A percentile compares a stretch with the other conserved stretches of the same genome.
phyloP scores from a whole-genome alignment of 2,329 filamentous ascomycete genomes.

The Teratosphaeria zuluensis region DNA sequence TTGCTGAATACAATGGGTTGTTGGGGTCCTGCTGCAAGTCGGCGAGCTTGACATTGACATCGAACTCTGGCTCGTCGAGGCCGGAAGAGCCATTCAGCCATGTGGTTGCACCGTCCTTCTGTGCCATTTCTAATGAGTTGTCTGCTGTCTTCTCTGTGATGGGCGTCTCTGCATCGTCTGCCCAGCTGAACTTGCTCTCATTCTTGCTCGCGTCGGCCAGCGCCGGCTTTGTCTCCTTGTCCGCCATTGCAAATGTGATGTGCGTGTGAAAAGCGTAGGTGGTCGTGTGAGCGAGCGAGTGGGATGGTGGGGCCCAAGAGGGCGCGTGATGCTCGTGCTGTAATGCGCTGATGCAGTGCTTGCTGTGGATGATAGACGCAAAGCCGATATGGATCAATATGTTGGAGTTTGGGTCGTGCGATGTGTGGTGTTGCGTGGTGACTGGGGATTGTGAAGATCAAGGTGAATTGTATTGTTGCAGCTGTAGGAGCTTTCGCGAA shows the following conservation, averaged over 20 bases:
- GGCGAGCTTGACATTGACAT: conserved; percentile 86
- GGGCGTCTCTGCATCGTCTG: conserved; percentile 22
- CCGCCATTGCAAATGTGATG: conserved; percentile 9
- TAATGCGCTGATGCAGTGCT: not conserved
- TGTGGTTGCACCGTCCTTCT: conserved; percentile 2
- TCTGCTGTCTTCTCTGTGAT: conserved; percentile 15
- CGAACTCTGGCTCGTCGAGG: conserved; percentile 62
- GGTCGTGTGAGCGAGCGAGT: not conserved
- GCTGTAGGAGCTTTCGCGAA: not conserved
- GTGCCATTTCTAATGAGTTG: not conserved
- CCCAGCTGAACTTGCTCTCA: conserved; percentile 22
- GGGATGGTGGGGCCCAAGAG: not conserved
- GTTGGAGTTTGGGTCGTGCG: not conserved
- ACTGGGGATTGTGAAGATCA: not conserved
- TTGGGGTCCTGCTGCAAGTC: conserved; percentile 79
- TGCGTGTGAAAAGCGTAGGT: not conserved
- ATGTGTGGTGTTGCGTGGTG: not conserved
- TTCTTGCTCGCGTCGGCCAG: not conserved
- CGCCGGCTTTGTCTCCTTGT: conserved; percentile 6
- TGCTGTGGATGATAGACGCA: not conserved
- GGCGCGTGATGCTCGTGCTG: not conserved
- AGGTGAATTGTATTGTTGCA: not conserved
- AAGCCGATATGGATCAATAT: not conserved
- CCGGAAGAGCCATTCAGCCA: conserved; percentile 32
- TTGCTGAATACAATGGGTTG: conserved; percentile 78